phyloP scores from a whole-genome alignment of 2,329 filamentous ascomycete species.

The Fusarium ramigenum region DNA sequence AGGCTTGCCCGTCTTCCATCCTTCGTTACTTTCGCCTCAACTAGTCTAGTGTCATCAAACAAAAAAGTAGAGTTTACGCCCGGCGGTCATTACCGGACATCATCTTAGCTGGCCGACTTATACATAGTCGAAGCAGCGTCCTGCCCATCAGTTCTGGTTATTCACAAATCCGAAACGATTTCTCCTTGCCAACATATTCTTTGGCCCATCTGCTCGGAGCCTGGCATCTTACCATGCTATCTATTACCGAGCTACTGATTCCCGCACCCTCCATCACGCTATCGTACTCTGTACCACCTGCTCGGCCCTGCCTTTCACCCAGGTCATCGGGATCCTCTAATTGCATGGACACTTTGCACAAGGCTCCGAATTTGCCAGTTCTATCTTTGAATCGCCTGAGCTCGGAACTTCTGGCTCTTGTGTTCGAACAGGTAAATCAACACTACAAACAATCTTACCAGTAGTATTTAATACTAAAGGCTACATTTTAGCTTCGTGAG shows the following conservation, averaged over 20 bases:
- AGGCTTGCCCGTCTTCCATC: conserved; percentile 33
- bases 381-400: conserved; percentile 48
- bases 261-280: conserved; percentile 29
- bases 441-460: background rate
- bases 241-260: conserved; percentile 37
- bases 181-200: conserved; percentile 4
- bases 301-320: conserved; percentile 12
- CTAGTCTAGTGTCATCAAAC: conserved; percentile 41
- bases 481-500: conserved; percentile 50
- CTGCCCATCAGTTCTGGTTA: conserved; percentile 4
- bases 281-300: conserved; percentile 27
- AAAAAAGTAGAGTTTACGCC: conserved; percentile 25
- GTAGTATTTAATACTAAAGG: conserved; percentile 16
- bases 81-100: conserved; percentile 3
- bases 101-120: conserved; percentile 25
- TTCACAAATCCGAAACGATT: background rate
- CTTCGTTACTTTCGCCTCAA: conserved; percentile 47
- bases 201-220: conserved; percentile 1
- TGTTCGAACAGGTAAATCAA: conserved; percentile 52
- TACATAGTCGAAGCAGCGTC: conserved; percentile 28
- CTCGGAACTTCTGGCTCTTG: conserved; percentile 54
- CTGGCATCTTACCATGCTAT: conserved; percentile 28
- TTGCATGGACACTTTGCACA: conserved; percentile 37
- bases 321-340: conserved; percentile 11
- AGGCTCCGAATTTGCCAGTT: conserved; percentile 2